A percentile compares a stretch with the other conserved stretches of the same genome.
These are phyloP conservation scores for Exobasidium cylindrosporum DNA, from an alignment of 1,284 basidiomycete species.

Conservation along the genomic window DNA sequence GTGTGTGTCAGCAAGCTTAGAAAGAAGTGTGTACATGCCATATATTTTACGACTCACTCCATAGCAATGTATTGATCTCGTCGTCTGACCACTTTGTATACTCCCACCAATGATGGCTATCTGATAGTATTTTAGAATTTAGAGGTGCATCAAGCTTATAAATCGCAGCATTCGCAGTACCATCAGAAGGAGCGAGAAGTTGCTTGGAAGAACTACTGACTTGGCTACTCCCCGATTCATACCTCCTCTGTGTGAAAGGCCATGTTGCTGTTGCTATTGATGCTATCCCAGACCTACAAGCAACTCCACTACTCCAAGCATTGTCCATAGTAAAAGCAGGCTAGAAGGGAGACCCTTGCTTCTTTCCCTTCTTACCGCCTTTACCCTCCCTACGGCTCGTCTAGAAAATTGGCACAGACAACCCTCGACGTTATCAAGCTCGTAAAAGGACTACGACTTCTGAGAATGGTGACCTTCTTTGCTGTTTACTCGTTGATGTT, in stretches of 20 bases:
- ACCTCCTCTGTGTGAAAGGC: background rate
- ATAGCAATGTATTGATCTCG: slow-evolving; percentile 34
- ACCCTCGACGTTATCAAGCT: too few species aligned
- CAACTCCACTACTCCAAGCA: background rate
- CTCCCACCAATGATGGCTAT: slow-evolving; percentile 3
- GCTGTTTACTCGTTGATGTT: too few species aligned
- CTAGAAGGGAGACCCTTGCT: too few species aligned
- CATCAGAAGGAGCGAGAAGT: background rate
- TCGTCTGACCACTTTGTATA: slow-evolving; percentile 17
- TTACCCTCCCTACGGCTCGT: too few species aligned
- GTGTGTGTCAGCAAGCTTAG: too few species aligned
- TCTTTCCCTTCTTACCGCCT: too few species aligned
- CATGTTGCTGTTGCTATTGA: background rate
- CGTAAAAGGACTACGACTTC: too few species aligned
- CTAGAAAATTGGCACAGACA: too few species aligned
- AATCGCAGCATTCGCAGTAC: background rate
- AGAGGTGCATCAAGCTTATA: background rate
- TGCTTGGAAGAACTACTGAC: background rate
- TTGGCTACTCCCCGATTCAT: background rate
- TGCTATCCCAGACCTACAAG: background rate
- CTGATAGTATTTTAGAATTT: too few species aligned
- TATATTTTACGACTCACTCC: slow-evolving; percentile 9
- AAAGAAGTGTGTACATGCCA: too few species aligned
- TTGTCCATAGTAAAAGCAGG: background rate
- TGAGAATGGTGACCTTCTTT: too few species aligned